Evolutionary conservation across 441 rosid species (phyloP).

Genomic region (Corymbia citriodora): DNA sequence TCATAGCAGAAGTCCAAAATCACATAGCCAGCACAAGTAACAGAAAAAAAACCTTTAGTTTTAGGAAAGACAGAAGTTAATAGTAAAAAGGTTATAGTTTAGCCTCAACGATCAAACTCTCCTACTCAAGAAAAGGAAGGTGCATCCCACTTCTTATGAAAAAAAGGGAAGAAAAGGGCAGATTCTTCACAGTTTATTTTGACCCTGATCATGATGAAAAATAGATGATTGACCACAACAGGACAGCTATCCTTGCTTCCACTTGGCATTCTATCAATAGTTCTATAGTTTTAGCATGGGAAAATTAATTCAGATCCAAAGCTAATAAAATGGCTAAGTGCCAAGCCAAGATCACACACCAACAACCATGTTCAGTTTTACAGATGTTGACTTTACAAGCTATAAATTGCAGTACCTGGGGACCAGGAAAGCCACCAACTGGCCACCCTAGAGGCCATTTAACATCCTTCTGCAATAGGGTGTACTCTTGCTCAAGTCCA

Average conservation of each 20-base stretch:
- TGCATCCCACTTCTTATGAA: not conserved
- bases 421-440: conserved; percentile 74
- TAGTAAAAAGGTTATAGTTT: not conserved
- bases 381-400: not conserved
- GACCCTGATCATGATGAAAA: not conserved
- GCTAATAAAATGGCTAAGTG: not conserved
- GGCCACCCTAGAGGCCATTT: conserved; percentile 85
- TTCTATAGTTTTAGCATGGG: not conserved
- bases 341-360: not conserved
- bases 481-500: conserved; percentile 86
- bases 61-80: not conserved
- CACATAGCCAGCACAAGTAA: not conserved
- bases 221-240: not conserved
- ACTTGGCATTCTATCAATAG: not conserved
- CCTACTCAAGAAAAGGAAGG: not conserved
- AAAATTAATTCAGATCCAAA: not conserved
- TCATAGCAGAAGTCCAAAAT: not conserved
- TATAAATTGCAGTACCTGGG: conserved; percentile 39
- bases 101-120: not conserved
- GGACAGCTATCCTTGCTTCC: not conserved
- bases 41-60: not conserved
- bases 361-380: not conserved
- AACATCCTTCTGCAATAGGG: conserved; percentile 56
- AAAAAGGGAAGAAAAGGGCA: not conserved
- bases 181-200: not conserved